Conservation (phyloP, 208 protist species). For the Trypanosoma caninum region DNA sequence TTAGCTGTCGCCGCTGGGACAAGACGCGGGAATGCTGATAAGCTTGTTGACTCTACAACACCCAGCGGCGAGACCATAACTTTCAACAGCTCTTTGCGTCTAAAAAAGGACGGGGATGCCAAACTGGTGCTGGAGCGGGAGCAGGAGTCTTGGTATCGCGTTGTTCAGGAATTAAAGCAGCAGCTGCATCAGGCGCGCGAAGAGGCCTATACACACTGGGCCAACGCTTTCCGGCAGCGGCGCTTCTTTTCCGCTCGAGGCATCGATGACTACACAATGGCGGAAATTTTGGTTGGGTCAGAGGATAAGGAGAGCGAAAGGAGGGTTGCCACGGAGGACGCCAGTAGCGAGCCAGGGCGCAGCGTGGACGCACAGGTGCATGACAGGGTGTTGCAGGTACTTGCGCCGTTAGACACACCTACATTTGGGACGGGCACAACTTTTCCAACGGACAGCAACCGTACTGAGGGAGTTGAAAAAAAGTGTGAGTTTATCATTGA, state of each 20-base stretch:
- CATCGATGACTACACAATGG: slow-evolving; percentile 57
- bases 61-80: not conserved
- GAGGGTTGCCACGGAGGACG: not conserved
- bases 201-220: slow-evolving; percentile 10
- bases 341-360: not conserved
- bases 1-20: not conserved
- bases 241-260: slow-evolving; percentile 51
- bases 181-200: slow-evolving; percentile 30
- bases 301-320: not conserved
- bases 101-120: slow-evolving; percentile 39
- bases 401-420: too few species aligned
- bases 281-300: slow-evolving; percentile 48
- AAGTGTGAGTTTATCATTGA: slow-evolving; percentile 65
- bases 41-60: too few species aligned
- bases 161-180: slow-evolving; percentile 28
- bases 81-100: not conserved
- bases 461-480: not conserved
- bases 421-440: too few species aligned
- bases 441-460: too few species aligned
- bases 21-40: too few species aligned
- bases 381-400: not conserved
- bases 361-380: not conserved
- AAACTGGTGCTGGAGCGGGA: slow-evolving; percentile 32
- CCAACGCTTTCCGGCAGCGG: slow-evolving; percentile 34
- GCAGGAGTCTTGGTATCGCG: slow-evolving; percentile 34